Percentiles rank a stretch among this genome's conserved stretches.
Evolutionary conservation across 1,284 basidiomycete genomes (phyloP).

Genomic region (Sanghuangporus weigelae): DNA sequence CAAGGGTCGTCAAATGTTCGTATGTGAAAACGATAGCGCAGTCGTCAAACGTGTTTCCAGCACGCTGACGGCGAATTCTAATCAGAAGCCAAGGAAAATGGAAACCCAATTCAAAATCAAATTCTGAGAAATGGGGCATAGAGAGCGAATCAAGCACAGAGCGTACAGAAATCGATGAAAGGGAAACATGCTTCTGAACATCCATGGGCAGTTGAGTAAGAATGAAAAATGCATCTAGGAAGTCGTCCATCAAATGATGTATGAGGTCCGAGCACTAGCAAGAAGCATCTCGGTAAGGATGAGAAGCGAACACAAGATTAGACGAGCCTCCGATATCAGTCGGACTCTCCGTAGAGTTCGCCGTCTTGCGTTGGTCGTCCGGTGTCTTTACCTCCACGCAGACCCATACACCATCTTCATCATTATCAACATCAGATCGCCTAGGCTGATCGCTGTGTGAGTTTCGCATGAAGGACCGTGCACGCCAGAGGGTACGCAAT

Average conservation of each 20-base stretch:
- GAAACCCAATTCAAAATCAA: not conserved
- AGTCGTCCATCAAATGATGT: not conserved
- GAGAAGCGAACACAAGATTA: not conserved
- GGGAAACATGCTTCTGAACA: not conserved
- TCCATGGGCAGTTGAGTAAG: not conserved
- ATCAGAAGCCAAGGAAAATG: not conserved
- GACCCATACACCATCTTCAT: slow-evolving; percentile 2
- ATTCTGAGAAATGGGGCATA: not conserved
- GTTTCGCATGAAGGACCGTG: not conserved
- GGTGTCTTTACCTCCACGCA: not conserved
- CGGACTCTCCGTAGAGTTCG: not conserved
- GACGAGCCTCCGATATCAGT: not conserved
- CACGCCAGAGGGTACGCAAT: not conserved
- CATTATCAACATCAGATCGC: not conserved
- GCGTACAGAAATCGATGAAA: not conserved
- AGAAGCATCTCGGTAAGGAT: not conserved
- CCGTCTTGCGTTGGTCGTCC: not conserved
- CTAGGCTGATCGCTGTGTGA: not conserved
- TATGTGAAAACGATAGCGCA: too few species aligned
- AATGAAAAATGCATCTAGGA: not conserved
- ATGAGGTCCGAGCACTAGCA: not conserved
- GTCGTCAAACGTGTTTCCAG: not conserved
- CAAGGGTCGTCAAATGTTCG: not conserved
- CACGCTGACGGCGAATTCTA: not conserved
- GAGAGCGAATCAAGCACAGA: not conserved